Percentiles rank a stretch among this genome's conserved stretches.
Evolutionary conservation across 306 rosid species (phyloP).

Genomic region (Canavalia gladiata): DNA sequence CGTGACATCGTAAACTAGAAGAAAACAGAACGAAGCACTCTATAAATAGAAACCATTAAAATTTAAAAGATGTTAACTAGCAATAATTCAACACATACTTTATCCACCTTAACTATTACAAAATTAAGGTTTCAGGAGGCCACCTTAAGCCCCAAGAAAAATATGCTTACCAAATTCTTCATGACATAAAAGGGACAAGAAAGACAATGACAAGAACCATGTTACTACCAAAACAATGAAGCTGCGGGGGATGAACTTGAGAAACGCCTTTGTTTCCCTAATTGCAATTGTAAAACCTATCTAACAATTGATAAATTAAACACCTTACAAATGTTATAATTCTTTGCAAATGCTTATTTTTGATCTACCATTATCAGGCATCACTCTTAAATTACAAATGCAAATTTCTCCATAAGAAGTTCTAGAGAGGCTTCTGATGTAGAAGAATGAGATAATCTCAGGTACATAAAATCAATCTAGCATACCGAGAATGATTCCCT

Average conservation of each 20-base stretch:
- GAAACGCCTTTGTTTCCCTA: slow-evolving; percentile 24
- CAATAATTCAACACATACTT: slow-evolving; percentile 7
- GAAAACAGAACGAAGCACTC: slow-evolving; percentile 40
- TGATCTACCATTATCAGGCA: slow-evolving; percentile 9
- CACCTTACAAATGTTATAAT: background rate
- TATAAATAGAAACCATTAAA: slow-evolving; percentile 35
- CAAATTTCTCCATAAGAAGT: slow-evolving; percentile 23
- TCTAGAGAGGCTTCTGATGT: slow-evolving; percentile 4
- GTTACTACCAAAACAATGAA: slow-evolving; percentile 11
- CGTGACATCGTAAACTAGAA: slow-evolving; percentile 88
- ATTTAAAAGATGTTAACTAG: slow-evolving; percentile 17
- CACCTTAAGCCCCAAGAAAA: slow-evolving; percentile 33
- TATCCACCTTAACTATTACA: slow-evolving; percentile 33
- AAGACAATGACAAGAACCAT: slow-evolving; percentile 21
- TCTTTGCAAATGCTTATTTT: slow-evolving; percentile 37
- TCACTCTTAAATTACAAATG: slow-evolving; percentile 50
- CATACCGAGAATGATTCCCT: slow-evolving; percentile 94
- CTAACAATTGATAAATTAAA: slow-evolving; percentile 21
- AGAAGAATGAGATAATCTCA: slow-evolving; percentile 9
- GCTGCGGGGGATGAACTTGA: background rate
- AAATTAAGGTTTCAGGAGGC: slow-evolving; percentile 8
- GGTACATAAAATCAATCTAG: slow-evolving; percentile 25
- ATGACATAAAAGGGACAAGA: slow-evolving; percentile 24
- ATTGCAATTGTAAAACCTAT: slow-evolving; percentile 24
- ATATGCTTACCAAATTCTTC: slow-evolving; percentile 2